Evolutionary conservation across 2,329 filamentous ascomycete species (phyloP).

Genomic region (Microascus cirrosus): DNA sequence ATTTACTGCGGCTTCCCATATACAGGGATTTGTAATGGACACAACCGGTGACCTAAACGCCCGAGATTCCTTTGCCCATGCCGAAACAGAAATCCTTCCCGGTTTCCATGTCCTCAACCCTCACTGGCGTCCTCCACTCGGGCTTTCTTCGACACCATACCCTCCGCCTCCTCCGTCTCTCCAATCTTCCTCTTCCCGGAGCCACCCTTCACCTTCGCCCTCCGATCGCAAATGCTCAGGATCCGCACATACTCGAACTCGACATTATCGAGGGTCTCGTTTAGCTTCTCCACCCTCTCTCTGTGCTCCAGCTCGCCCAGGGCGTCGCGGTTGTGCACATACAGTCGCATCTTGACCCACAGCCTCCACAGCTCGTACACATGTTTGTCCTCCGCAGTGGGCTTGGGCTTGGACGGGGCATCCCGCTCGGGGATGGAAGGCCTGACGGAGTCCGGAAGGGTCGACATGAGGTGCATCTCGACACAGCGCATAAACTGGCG

Average conservation of each 20-base stretch:
- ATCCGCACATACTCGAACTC: slow-evolving; percentile 63
- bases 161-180: slow-evolving; percentile 13
- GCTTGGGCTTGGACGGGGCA: slow-evolving; percentile 28
- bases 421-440: slow-evolving; percentile 31
- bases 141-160: slow-evolving; percentile 29
- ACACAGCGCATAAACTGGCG: slow-evolving; percentile 67
- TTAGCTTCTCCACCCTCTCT: slow-evolving; percentile 62
- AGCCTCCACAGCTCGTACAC: slow-evolving; percentile 62
- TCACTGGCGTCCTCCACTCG: slow-evolving; percentile 20
- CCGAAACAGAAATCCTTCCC: not conserved
- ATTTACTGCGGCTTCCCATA: not conserved
- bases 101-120: not conserved
- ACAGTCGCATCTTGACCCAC: slow-evolving; percentile 66
- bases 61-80: slow-evolving; percentile 3
- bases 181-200: slow-evolving; percentile 30
- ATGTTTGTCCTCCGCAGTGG: slow-evolving; percentile 38
- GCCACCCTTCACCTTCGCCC: slow-evolving; percentile 10
- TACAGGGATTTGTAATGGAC: slow-evolving; percentile 8
- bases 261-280: slow-evolving; percentile 56
- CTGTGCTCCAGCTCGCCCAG: slow-evolving; percentile 56
- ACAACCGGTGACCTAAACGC: slow-evolving; percentile 7
- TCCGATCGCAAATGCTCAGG: slow-evolving; percentile 35
- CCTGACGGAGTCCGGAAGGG: slow-evolving; percentile 43
- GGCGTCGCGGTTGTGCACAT: slow-evolving; percentile 61
- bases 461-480: slow-evolving; percentile 63